Percentiles rank a stretch among this genome's conserved stretches.
These are phyloP conservation scores for Sphaerobolus stellatus DNA, from an alignment of 1,284 basidiomycete genomes.

Conservation along the genomic window DNA sequence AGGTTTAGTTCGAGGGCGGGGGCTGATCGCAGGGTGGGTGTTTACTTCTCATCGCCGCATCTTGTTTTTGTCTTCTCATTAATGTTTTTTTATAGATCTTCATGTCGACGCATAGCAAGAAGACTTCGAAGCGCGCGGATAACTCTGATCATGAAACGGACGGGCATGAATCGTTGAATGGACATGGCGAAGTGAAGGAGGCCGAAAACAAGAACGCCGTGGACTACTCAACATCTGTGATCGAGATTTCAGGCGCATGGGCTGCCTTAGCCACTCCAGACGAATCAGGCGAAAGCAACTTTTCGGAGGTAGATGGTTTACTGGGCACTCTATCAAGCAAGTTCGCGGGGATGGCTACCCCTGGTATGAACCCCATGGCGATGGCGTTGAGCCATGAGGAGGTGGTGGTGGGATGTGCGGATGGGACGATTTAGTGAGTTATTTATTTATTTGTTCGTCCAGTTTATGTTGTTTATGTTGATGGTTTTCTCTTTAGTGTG, in stretches of 20 bases:
- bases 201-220: slow-evolving; percentile 23
- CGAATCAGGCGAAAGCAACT: background rate
- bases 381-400: slow-evolving; percentile 85
- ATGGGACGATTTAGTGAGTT: slow-evolving; percentile 84
- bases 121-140: slow-evolving; percentile 41
- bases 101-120: slow-evolving; percentile 62
- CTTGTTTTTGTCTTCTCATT: slow-evolving; percentile 7
- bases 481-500: slow-evolving; percentile 44
- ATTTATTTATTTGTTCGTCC: slow-evolving; percentile 13
- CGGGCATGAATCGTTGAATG: slow-evolving; percentile 11
- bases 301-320: slow-evolving; percentile 50
- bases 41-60: background rate
- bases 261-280: slow-evolving; percentile 48
- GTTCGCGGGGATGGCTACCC: slow-evolving; percentile 71
- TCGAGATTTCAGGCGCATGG: slow-evolving; percentile 68
- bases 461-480: slow-evolving; percentile 8
- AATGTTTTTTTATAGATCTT: slow-evolving; percentile 52
- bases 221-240: slow-evolving; percentile 61
- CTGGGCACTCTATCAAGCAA: slow-evolving; percentile 59
- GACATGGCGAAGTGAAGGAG: slow-evolving; percentile 18
- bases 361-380: slow-evolving; percentile 86
- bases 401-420: slow-evolving; percentile 82
- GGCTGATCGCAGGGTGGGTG: slow-evolving; percentile 70
- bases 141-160: slow-evolving; percentile 24
- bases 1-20: slow-evolving; percentile 79